Evolutionary conservation across 179 eudicot genomes (phyloP).

Genomic region (Gypsophila paniculata): DNA sequence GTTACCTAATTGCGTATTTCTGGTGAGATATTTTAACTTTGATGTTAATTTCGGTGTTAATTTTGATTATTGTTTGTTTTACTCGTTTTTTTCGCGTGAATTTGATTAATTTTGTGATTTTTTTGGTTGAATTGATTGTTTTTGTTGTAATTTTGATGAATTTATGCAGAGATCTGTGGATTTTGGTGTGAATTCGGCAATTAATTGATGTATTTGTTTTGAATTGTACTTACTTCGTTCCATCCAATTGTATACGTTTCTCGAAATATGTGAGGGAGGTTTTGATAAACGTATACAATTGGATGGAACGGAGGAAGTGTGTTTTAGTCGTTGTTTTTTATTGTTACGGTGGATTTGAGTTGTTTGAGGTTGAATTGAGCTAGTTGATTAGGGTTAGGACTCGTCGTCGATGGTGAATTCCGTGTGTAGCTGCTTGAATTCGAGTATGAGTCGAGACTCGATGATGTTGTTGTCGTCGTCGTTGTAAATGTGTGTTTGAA

Average conservation of each 20-base stretch:
- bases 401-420: background rate
- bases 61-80: background rate
- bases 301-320: no score
- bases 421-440: background rate
- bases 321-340: background rate
- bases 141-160: background rate
- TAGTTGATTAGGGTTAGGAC: background rate
- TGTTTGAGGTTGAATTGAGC: background rate
- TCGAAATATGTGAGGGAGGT: no score
- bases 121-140: background rate
- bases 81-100: background rate
- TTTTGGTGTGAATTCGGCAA: background rate
- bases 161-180: constrained; percentile 3
- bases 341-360: background rate
- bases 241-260: no score
- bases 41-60: background rate
- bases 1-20: background rate
- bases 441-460: background rate
- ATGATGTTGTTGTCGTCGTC: background rate
- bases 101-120: background rate
- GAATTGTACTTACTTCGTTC: background rate
- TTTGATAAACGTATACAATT: no score
- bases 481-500: background rate
- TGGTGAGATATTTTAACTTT: background rate
- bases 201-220: background rate